Evolutionary conservation across 2,329 filamentous ascomycete species (phyloP).

Genomic region (Phoma herbarum): DNA sequence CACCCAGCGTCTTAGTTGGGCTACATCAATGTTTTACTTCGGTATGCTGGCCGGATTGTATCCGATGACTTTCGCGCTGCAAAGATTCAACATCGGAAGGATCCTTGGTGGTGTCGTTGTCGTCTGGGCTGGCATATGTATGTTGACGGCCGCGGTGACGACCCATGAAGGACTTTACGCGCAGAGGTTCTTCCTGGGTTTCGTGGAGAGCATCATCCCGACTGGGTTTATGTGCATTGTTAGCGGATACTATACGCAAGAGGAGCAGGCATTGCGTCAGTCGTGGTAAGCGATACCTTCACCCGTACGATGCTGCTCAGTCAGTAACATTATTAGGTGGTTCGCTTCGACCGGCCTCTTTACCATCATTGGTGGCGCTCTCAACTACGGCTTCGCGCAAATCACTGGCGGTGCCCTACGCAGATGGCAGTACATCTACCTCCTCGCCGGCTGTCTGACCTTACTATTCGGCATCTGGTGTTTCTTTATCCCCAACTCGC

Average conservation of each 20-base stretch:
- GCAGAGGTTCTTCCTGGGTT: constrained; percentile 65
- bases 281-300: constrained; percentile 51
- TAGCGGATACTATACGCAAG: constrained; percentile 52
- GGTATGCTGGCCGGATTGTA: constrained; percentile 79
- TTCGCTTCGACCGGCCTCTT: constrained; percentile 64
- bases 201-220: constrained; percentile 64
- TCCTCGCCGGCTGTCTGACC: constrained; percentile 67
- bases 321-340: constrained; percentile 54
- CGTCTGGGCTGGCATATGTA: constrained; percentile 72
- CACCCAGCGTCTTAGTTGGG: constrained; percentile 76
- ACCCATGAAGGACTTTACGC: constrained; percentile 68
- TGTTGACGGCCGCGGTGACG: constrained; percentile 73
- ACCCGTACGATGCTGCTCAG: too few relatives aligned
- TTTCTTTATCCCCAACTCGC: constrained; percentile 71
- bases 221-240: constrained; percentile 67
- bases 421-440: constrained; percentile 73
- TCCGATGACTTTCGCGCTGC: constrained; percentile 75
- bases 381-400: constrained; percentile 52
- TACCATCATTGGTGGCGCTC: constrained; percentile 44
- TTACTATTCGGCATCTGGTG: constrained; percentile 71
- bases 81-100: constrained; percentile 71
- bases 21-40: constrained; percentile 82
- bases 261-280: constrained; percentile 61
- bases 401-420: constrained; percentile 51
- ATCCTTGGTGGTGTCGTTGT: constrained; percentile 71